Base-by-base conservation (phyloP, 2,329 filamentous ascomycete genomes). In the Xylariaceae sp. region DNA sequence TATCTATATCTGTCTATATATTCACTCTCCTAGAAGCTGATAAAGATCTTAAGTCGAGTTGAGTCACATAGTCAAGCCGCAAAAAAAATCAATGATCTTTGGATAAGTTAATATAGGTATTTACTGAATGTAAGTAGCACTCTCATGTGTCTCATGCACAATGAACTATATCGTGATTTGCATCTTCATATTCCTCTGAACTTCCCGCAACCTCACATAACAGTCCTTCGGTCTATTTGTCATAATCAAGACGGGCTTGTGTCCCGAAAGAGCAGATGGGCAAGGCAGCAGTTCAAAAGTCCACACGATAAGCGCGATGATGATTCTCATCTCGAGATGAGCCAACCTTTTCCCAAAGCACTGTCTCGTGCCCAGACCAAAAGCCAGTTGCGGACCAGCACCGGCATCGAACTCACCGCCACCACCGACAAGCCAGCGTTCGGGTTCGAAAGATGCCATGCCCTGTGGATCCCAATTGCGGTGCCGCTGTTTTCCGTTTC, bases 271-370 rank as follows among this genome's bases (percentile, higher is more conserved):
- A 4, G 8, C 16, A 10, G 9, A 0, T 3, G 59, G 56, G 8
- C 39, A 41, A 3, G 21, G 20, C n/a, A 56, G 37, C 13, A 67
- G 30, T 26, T 62, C 53, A 42, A 66, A 65, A 6, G 59, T 47
- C 65, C 65, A 68, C 0, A 66, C 35, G 2, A 63, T 30, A 48
- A 66, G 41, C 0, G 59, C 55, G 0, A 61, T 27, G 4, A 63
- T 30, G 6, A 63, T 53, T 11, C 55, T 26, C 39, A 67, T 37
- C 45, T 63, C 56, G 10, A 63, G 30, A n/a, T 62, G 54, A 3
- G 62, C 68, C 16, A 70, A 26, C 39, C 57, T 60, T 35, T 53
- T 59, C 6, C 67, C 67, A 39, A 59, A 71, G 27, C 67, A 71
- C 0, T 43, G 51, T 6, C 67, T 50, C 1, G 56, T 55, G 1